Evolutionary conservation across 331 rosid species (phyloP).

Genomic region (Quercus tomentella): DNA sequence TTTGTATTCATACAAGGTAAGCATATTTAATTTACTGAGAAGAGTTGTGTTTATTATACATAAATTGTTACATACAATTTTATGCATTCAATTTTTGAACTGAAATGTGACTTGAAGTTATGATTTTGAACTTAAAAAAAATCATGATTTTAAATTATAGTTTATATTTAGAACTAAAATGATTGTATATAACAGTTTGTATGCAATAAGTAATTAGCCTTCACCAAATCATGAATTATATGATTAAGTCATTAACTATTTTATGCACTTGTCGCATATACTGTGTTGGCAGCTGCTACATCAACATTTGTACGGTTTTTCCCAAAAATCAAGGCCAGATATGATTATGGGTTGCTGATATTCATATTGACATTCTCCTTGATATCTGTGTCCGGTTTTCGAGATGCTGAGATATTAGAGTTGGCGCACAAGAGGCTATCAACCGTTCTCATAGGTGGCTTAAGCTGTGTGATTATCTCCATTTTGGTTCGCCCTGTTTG

Average conservation of each 20-base stretch:
- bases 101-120: too few relatives aligned
- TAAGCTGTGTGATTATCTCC: slow-evolving; percentile 60
- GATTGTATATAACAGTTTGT: too few relatives aligned
- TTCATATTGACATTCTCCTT: slow-evolving; percentile 71
- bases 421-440: slow-evolving; percentile 66
- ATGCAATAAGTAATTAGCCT: too few relatives aligned
- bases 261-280: background rate
- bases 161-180: too few relatives aligned
- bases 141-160: too few relatives aligned
- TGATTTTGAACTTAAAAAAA: too few relatives aligned
- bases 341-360: slow-evolving; percentile 78
- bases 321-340: slow-evolving; percentile 70
- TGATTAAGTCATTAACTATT: background rate
- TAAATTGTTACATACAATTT: too few relatives aligned
- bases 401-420: slow-evolving; percentile 60
- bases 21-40: background rate
- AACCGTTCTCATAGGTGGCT: slow-evolving; percentile 66
- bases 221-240: too few relatives aligned
- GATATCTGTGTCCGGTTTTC: slow-evolving; percentile 71
- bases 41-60: too few relatives aligned
- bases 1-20: slow-evolving; percentile 50
- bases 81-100: too few relatives aligned
- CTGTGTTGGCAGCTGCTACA: slow-evolving; percentile 48
- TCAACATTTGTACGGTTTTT: slow-evolving; percentile 74
- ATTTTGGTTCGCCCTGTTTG: slow-evolving; percentile 77